A percentile compares a stretch with the other conserved stretches of the same genome.
These are phyloP conservation scores for Crepidotus variabilis DNA, from an alignment of 768 basidiomycete species.

Conservation along the genomic window DNA sequence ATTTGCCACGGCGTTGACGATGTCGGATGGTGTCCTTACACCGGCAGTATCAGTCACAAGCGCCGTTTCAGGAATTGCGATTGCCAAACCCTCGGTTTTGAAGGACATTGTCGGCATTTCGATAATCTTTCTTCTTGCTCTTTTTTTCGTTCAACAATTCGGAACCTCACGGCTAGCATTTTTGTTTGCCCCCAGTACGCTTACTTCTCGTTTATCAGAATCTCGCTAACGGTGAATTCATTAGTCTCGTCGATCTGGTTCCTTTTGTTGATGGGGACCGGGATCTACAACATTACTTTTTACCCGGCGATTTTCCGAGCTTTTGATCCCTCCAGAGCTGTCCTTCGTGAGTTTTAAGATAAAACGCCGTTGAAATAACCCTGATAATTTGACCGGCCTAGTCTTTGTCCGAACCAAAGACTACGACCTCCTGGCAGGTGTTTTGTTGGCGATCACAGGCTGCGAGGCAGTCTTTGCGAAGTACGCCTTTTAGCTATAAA, in stretches of 20 bases:
- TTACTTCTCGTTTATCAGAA: neutral
- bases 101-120: slow-evolving; percentile 52
- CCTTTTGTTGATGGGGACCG: slow-evolving; percentile 43
- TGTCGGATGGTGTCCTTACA: slow-evolving; percentile 67
- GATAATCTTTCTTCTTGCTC: slow-evolving; percentile 51
- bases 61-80: slow-evolving; percentile 65
- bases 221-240: neutral
- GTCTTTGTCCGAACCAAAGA: slow-evolving; percentile 63
- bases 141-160: slow-evolving; percentile 59
- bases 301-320: slow-evolving; percentile 62
- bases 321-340: slow-evolving; percentile 62
- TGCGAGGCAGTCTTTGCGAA: slow-evolving; percentile 69
- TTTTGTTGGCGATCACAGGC: slow-evolving; percentile 66
- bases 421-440: slow-evolving; percentile 58
- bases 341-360: slow-evolving; percentile 42
- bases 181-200: slow-evolving; percentile 51
- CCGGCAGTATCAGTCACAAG: slow-evolving; percentile 68
- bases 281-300: slow-evolving; percentile 52
- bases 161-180: slow-evolving; percentile 51
- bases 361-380: neutral
- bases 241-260: slow-evolving; percentile 58
- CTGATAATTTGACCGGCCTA: slow-evolving; percentile 15
- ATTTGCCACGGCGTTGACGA: slow-evolving; percentile 60
- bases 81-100: slow-evolving; percentile 47
- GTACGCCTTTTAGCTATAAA: slow-evolving; percentile 27